Conservation (phyloP, 2,329 filamentous ascomycete species). For the Aspergillus alliaceus region DNA sequence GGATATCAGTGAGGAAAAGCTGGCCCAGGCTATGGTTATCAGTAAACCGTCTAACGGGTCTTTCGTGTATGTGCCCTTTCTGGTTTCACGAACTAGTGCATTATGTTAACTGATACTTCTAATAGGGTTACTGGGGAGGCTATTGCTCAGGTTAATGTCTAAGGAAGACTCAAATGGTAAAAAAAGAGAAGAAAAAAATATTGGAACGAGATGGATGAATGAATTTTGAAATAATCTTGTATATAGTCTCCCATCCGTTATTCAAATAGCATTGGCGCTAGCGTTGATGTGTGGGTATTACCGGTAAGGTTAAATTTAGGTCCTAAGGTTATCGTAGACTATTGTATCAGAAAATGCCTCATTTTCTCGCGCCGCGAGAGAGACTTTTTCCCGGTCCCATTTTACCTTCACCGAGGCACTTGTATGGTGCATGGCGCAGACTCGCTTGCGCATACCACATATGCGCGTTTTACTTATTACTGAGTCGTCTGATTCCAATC, state of each 20-base stretch:
- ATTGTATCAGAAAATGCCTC: no score
- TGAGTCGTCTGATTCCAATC: not conserved
- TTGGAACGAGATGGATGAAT: not conserved
- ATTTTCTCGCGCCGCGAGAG: not conserved
- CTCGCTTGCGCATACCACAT: not conserved
- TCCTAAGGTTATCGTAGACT: not conserved
- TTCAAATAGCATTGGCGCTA: constrained; percentile 6
- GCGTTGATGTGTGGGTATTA: not conserved
- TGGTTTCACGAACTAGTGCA: not conserved
- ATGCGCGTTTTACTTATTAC: not conserved
- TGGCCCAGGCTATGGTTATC: constrained; percentile 78
- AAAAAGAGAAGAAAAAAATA: constrained; percentile 5
- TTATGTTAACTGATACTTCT: constrained; percentile 15
- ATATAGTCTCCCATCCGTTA: constrained; percentile 8
- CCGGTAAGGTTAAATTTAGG: not conserved
- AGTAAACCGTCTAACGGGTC: constrained; percentile 66
- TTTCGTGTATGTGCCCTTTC: constrained; percentile 37
- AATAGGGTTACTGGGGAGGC: constrained; percentile 39
- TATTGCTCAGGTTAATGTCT: constrained; percentile 34
- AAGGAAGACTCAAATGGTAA: constrained; percentile 11
- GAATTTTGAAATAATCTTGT: not conserved
- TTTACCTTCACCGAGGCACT: not conserved
- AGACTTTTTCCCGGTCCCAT: not conserved
- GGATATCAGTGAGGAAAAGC: constrained; percentile 68
- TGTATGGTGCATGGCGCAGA: not conserved